phyloP scores from a whole-genome alignment of 78 protist genomes.

The Dictyostelium intermedium region DNA sequence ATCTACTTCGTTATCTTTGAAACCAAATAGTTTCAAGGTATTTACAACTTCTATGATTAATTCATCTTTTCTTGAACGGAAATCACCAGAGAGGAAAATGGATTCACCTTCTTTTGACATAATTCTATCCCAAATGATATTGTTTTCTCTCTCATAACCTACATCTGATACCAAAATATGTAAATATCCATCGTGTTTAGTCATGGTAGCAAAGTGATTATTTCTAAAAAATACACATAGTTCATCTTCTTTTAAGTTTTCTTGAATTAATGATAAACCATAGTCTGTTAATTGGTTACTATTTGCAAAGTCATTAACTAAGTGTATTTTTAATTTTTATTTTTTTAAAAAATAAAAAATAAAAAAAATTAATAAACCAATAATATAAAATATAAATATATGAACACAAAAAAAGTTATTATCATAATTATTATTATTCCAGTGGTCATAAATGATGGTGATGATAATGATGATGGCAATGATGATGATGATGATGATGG shows the following conservation, averaged over 20 bases:
- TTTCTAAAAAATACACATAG: conserved; percentile 84
- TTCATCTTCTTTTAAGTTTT: conserved; percentile 57
- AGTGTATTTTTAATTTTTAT: not conserved
- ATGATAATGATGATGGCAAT: too few species aligned
- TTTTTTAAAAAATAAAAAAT: not conserved
- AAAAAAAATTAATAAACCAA: too few species aligned
- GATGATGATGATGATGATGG: too few species aligned
- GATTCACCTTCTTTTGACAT: conserved; percentile 52
- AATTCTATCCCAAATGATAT: conserved; percentile 60
- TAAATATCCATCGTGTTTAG: conserved; percentile 70
- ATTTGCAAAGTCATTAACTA: conserved; percentile 33
- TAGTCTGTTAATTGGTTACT: conserved; percentile 47
- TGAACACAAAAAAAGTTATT: too few species aligned
- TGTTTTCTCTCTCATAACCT: conserved; percentile 51
- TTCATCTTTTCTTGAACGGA: conserved; percentile 39
- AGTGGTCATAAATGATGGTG: too few species aligned
- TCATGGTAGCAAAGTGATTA: conserved; percentile 83
- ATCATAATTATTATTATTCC: not conserved
- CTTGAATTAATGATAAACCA: conserved; percentile 40
- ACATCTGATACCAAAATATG: conserved; percentile 74
- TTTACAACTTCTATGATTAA: not conserved
- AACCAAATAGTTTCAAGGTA: conserved; percentile 34
- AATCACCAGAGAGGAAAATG: conserved; percentile 42
- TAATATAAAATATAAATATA: too few species aligned
- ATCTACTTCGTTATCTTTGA: not conserved